Evolutionary conservation across 192 early-diverging fungal species (phyloP).

Genomic region (Coemansia sp.): DNA sequence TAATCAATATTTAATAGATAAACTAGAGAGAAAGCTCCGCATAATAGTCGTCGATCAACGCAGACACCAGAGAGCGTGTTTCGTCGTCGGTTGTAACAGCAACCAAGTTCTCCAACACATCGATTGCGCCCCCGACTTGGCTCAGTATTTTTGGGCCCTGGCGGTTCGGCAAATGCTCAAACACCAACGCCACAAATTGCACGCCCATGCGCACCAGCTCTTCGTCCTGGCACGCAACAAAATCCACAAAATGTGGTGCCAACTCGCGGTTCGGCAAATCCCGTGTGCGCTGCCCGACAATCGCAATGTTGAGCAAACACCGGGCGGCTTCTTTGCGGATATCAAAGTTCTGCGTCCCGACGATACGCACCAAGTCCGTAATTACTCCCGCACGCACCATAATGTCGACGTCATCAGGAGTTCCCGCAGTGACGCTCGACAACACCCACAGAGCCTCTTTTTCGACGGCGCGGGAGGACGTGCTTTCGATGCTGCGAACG

Average conservation of each 20-base stretch:
- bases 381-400: conserved; percentile 58
- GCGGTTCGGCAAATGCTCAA: conserved; percentile 51
- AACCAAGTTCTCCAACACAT: conserved; percentile 59
- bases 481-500: conserved; percentile 30
- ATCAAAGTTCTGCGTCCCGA: conserved; percentile 64
- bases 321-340: conserved; percentile 70
- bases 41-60: conserved; percentile 62
- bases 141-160: conserved; percentile 32
- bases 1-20: background rate
- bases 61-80: conserved; percentile 48
- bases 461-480: conserved; percentile 55
- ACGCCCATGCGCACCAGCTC: conserved; percentile 65
- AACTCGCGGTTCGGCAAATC: conserved; percentile 33
- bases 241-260: conserved; percentile 52
- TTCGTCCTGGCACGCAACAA: conserved; percentile 62
- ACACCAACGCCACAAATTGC: conserved; percentile 58
- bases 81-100: conserved; percentile 56
- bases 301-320: conserved; percentile 64
- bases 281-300: conserved; percentile 15
- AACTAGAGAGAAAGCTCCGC: conserved; percentile 31
- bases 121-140: conserved; percentile 48
- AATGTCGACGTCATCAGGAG: conserved; percentile 48
- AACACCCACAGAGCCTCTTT: conserved; percentile 73
- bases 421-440: conserved; percentile 63
- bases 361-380: conserved; percentile 57